Percentiles rank a stretch among this genome's conserved stretches.
phyloP scores from a whole-genome alignment of 257 asterid genomes.

The Primulina eburnea region DNA sequence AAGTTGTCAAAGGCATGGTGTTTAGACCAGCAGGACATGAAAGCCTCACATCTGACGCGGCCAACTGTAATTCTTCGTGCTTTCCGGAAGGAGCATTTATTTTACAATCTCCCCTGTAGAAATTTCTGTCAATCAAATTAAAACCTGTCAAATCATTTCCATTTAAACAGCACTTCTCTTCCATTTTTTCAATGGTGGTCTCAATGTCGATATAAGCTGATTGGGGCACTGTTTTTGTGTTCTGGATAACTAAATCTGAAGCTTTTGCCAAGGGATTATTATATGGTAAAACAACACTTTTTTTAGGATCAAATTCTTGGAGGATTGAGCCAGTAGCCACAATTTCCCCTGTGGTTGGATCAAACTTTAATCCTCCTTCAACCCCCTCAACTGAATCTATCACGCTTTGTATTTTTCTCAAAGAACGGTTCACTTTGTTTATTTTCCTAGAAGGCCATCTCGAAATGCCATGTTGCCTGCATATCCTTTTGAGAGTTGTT shows the following conservation, averaged over 20 bases:
- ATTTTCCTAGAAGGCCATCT: constrained; percentile 62
- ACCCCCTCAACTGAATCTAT: constrained; percentile 48
- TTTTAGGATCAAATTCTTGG: constrained; percentile 25
- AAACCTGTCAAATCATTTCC: constrained; percentile 12
- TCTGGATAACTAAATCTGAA: constrained; percentile 19
- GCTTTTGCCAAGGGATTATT: constrained; percentile 9
- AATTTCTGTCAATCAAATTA: not conserved
- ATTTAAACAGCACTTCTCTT: constrained; percentile 28
- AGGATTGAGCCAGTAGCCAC: constrained; percentile 33
- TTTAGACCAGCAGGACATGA: constrained; percentile 22
- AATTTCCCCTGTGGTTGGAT: constrained; percentile 37
- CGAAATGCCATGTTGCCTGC: constrained; percentile 52
- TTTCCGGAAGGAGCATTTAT: not conserved
- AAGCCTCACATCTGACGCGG: constrained; percentile 23
- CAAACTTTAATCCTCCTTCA: constrained; percentile 42
- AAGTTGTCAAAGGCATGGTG: constrained; percentile 21
- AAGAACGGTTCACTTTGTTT: constrained; percentile 51
- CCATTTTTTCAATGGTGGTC: constrained; percentile 33
- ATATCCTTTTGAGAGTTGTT: constrained; percentile 51
- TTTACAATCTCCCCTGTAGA: constrained; percentile 19
- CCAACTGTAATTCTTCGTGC: constrained; percentile 24
- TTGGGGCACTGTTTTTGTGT: constrained; percentile 13
- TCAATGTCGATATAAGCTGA: constrained; percentile 20
- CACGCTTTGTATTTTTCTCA: constrained; percentile 40
- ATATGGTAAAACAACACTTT: constrained; percentile 13